These are phyloP conservation scores for Globisporangium cederbergense DNA, from an alignment of 352 stramenopile genomes.

Conservation along the genomic window DNA sequence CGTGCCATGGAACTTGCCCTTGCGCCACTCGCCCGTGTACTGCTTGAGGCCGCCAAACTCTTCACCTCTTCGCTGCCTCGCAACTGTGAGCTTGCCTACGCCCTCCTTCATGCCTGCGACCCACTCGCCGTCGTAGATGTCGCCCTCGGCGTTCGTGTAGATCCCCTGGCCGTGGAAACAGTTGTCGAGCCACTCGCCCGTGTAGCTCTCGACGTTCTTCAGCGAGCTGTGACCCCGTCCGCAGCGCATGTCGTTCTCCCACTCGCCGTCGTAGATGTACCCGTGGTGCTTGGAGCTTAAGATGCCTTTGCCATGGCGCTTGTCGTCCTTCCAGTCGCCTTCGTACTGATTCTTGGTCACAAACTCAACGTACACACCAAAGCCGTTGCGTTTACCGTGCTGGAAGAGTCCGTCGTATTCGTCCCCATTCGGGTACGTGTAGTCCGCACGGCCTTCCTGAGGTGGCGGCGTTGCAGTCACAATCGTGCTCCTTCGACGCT, in stretches of 20 bases:
- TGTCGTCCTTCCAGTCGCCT: slow-evolving; percentile 62
- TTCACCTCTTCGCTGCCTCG: slow-evolving; percentile 18
- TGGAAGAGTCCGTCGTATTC: slow-evolving; percentile 76
- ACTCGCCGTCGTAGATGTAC: slow-evolving; percentile 81
- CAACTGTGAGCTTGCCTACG: slow-evolving; percentile 54
- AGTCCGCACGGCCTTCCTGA: slow-evolving; percentile 37
- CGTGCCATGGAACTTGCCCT: slow-evolving; percentile 61
- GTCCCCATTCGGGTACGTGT: slow-evolving; percentile 71
- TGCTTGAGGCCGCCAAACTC: slow-evolving; percentile 49
- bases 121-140: slow-evolving; percentile 76
- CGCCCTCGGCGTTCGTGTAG: slow-evolving; percentile 55
- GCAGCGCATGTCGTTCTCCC: slow-evolving; percentile 62
- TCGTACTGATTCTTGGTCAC: slow-evolving; percentile 78
- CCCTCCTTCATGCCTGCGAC: slow-evolving; percentile 44
- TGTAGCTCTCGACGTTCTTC: slow-evolving; percentile 71
- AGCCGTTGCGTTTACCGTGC: slow-evolving; percentile 63
- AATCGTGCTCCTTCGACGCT: slow-evolving; percentile 29
- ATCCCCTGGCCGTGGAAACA: slow-evolving; percentile 62
- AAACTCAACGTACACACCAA: slow-evolving; percentile 71
- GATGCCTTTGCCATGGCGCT: slow-evolving; percentile 66
- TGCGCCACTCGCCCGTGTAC: slow-evolving; percentile 65
- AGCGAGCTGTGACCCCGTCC: slow-evolving; percentile 71
- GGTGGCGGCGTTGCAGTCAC: slow-evolving; percentile 24
- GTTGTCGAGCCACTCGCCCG: slow-evolving; percentile 59
- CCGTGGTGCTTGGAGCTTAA: slow-evolving; percentile 55